Evolutionary conservation across 768 basidiomycete species (phyloP).

Genomic region (Tylopilus subfusipes): DNA sequence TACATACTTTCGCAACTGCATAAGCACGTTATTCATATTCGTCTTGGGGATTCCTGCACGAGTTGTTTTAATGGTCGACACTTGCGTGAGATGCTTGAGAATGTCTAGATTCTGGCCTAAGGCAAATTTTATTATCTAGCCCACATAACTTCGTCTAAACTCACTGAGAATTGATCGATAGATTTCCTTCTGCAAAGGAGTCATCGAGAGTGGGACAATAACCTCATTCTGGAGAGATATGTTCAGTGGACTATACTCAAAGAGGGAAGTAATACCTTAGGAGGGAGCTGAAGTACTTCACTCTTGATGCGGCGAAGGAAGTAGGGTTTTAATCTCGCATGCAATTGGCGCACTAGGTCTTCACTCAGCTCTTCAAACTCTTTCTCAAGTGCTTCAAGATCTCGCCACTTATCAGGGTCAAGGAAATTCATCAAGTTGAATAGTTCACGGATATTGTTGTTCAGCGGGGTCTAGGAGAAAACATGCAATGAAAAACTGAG

Average conservation of each 20-base stretch:
- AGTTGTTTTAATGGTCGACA: constrained; percentile 33
- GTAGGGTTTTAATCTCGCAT: constrained; percentile 77
- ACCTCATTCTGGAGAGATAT: constrained; percentile 66
- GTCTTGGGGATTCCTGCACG: constrained; percentile 40
- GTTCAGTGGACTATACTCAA: neutral
- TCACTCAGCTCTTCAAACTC: constrained; percentile 77
- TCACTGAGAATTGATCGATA: constrained; percentile 82
- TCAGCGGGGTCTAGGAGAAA: constrained; percentile 72
- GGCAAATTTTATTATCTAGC: constrained; percentile 9
- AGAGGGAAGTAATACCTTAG: constrained; percentile 55
- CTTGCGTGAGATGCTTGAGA: constrained; percentile 55
- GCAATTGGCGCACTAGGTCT: constrained; percentile 76
- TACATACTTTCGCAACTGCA: constrained; percentile 82
- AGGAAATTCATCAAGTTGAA: constrained; percentile 98
- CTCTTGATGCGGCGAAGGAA: constrained; percentile 93
- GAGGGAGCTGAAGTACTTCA: constrained; percentile 87
- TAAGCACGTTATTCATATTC: constrained; percentile 76
- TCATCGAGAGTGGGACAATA: constrained; percentile 87
- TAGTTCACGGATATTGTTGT: constrained; percentile 95
- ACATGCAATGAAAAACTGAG: neutral
- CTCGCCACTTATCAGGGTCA: constrained; percentile 69
- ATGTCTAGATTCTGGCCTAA: constrained; percentile 69
- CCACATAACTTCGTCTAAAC: constrained; percentile 8
- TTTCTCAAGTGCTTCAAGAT: constrained; percentile 70
- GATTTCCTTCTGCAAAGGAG: constrained; percentile 80